Conservation (phyloP, 331 rosid genomes). For the Pyrus hybrid region DNA sequence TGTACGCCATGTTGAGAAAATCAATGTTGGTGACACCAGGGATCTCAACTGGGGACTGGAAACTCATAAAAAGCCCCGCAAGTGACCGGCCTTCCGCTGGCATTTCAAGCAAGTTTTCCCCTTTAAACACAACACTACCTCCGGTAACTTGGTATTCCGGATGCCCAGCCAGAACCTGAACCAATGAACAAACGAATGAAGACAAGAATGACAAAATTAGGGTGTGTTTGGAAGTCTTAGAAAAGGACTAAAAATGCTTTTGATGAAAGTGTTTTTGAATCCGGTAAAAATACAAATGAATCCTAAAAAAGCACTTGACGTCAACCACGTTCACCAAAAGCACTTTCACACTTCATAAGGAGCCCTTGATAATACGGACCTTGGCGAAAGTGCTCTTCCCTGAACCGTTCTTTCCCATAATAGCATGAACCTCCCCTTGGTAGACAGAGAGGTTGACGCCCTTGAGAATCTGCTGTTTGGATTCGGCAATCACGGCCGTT, state of each 20-base stretch:
- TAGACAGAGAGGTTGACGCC: conserved; percentile 70
- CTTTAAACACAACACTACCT: conserved; percentile 72
- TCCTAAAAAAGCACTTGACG: too few relatives aligned
- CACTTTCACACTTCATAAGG: too few relatives aligned
- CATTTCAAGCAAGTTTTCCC: conserved; percentile 70
- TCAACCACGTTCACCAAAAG: too few relatives aligned
- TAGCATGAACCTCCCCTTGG: conserved; percentile 89
- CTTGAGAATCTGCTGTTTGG: conserved; percentile 53
- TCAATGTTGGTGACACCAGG: conserved; percentile 87
- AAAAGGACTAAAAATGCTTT: too few relatives aligned
- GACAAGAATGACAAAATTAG: background rate
- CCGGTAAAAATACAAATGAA: too few relatives aligned
- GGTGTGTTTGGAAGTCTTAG: too few relatives aligned
- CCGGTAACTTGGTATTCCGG: conserved; percentile 90
- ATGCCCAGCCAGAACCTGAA: conserved; percentile 80
- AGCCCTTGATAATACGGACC: conserved; percentile 23
- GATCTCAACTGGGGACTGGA: conserved; percentile 83
- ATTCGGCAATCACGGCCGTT: conserved; percentile 60
- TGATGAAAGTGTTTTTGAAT: too few relatives aligned
- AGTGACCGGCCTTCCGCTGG: conserved; percentile 82
- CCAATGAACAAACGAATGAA: background rate
- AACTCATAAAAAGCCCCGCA: conserved; percentile 90
- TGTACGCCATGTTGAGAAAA: conserved; percentile 87
- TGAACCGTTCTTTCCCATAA: conserved; percentile 96
- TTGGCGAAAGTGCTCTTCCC: conserved; percentile 94